These are phyloP conservation scores for Trichoderma afroharzianum DNA, from an alignment of 2,329 filamentous ascomycete species.

Conservation along the genomic window DNA sequence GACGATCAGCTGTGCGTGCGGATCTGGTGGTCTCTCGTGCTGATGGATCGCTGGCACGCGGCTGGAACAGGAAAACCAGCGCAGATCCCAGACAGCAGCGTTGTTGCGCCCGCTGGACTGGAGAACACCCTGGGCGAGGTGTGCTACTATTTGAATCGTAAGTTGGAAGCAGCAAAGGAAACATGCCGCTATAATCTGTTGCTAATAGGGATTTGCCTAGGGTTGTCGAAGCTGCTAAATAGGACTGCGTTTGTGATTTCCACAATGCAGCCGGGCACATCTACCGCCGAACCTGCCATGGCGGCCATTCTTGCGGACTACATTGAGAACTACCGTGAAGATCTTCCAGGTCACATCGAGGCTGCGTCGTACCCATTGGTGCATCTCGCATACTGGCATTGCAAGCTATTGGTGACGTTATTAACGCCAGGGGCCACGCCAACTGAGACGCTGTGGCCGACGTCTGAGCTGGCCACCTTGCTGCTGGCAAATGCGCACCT, in stretches of 20 bases:
- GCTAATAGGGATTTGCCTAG: constrained; percentile 32
- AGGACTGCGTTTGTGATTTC: constrained; percentile 38
- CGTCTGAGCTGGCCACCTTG: constrained; percentile 55
- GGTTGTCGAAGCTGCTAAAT: constrained; percentile 54
- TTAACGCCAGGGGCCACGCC: constrained; percentile 54
- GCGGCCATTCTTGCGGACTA: constrained; percentile 36
- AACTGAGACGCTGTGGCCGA: constrained; percentile 57
- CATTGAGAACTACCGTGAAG: constrained; percentile 61
- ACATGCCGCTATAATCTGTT: background rate
- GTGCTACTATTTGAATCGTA: constrained; percentile 62
- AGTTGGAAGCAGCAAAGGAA: constrained; percentile 34
- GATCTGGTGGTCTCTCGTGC: constrained; percentile 69
- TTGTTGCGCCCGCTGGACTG: constrained; percentile 58
- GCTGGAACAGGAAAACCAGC: constrained; percentile 61
- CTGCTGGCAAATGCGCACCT: constrained; percentile 53
- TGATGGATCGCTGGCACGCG: constrained; percentile 71
- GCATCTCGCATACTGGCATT: constrained; percentile 68
- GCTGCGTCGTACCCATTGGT: constrained; percentile 52
- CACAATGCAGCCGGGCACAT: constrained; percentile 33
- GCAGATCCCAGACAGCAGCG: constrained; percentile 59
- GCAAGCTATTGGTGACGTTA: constrained; percentile 61
- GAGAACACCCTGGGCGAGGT: constrained; percentile 58
- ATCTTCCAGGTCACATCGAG: constrained; percentile 56
- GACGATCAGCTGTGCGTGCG: constrained; percentile 60
- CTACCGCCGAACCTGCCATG: constrained; percentile 33